Base-by-base conservation (phyloP, 495 filamentous ascomycete species). In the Hypoxylon perforatum region DNA sequence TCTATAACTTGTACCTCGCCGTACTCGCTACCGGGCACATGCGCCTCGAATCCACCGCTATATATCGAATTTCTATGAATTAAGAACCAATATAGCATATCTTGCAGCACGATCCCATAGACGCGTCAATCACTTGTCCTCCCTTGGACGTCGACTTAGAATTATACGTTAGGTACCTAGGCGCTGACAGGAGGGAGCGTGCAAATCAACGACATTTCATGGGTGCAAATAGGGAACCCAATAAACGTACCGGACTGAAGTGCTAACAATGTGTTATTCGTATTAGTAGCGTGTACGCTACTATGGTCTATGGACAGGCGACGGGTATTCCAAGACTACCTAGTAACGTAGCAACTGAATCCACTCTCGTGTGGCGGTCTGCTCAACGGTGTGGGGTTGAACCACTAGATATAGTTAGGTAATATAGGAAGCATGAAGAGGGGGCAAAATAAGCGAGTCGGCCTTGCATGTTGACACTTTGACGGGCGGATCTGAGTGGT, bases 361-460 rank as follows among this genome's bases (percentile, higher is more conserved):
- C 49, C 46, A 41, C 11, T 19, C 11, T 56, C 60, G 57, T 48
- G 46, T 53, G 41, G 33, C 46, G 30, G 28, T 53, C 38, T 30
- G 38, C 9, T 41, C 35, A 15, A 47, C 10, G 14, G 30, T 22
- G 59, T 57, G 60, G 55, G 59, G 42, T 49, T 30, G 42, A 33
- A 28, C n/a, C n/a, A 14, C 35, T 68, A 6, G 47, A 68, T 59
- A 8, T 23, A 51, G 49, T 23, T 69, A 60, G 49, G 22, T 8
- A 11, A 2, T 23, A 42, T 17, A 54, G 33, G 15, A 25, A 21
- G 47, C 53, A 38, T 53, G 50, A 44, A 7, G 41, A 41, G 60
- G 55, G 23, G 50, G 35, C 44, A 61, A 63, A 60, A 61, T 21
- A 64, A 47, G 56, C 66, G 61, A 69, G 48, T 46, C 38, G 41